These are phyloP conservation scores for Malus hybrid DNA, from an alignment of 331 rosid genomes.

Conservation along the genomic window DNA sequence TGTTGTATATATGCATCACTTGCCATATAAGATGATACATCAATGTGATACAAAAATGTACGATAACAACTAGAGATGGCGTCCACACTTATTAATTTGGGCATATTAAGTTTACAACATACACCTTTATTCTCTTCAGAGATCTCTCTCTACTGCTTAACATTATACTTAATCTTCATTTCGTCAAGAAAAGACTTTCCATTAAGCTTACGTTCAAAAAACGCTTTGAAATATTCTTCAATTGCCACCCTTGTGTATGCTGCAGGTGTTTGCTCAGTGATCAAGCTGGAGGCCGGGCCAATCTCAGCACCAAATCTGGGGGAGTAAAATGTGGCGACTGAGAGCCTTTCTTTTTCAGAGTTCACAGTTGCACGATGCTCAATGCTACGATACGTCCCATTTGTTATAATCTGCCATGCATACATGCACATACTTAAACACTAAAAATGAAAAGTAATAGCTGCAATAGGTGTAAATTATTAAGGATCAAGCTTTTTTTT, in stretches of 20 bases:
- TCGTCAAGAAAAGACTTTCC: slow-evolving; percentile 16
- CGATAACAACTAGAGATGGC: too few species aligned
- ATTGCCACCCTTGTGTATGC: not conserved
- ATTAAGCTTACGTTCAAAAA: slow-evolving; percentile 8
- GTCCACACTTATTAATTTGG: too few species aligned
- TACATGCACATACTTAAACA: not conserved
- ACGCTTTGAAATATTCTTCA: not conserved
- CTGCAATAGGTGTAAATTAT: not conserved
- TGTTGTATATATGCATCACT: too few species aligned
- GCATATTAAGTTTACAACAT: too few species aligned
- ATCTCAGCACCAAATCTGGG: not conserved
- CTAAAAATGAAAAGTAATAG: not conserved
- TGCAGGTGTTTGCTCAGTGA: not conserved
- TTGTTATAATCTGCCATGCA: slow-evolving; percentile 17
- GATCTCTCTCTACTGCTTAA: too few species aligned
- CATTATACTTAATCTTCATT: not conserved
- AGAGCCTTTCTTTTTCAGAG: slow-evolving; percentile 19
- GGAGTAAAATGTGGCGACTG: slow-evolving; percentile 16
- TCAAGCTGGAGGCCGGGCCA: slow-evolving; percentile 14
- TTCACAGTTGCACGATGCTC: slow-evolving; percentile 26
- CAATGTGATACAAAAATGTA: too few species aligned
- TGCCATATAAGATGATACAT: too few species aligned
- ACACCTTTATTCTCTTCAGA: too few species aligned
- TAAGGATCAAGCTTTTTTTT: too few species aligned
- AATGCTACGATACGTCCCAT: slow-evolving; percentile 22